Percentiles rank a stretch among this genome's conserved stretches.
Conservation (phyloP, 2,329 filamentous ascomycete genomes). For the Fusarium nanum region DNA sequence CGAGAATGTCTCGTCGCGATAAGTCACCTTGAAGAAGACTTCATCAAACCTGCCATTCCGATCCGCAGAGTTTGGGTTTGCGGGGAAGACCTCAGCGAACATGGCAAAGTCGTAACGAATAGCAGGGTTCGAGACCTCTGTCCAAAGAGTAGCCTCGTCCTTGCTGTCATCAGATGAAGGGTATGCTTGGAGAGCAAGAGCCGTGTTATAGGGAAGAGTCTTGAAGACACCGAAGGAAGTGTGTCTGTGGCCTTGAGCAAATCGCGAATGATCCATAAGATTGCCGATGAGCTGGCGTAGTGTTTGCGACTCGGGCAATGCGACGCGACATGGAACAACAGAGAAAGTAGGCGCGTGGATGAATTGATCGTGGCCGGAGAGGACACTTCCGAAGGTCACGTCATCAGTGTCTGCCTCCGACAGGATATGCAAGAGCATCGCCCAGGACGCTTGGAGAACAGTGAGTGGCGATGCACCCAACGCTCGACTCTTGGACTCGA, state of each 20-base stretch:
- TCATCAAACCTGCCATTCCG: slow-evolving; percentile 11
- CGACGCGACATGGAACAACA: slow-evolving; percentile 18
- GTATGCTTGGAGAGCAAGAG: slow-evolving; percentile 21
- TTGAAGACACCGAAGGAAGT: slow-evolving; percentile 23
- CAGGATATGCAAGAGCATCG: slow-evolving; percentile 7
- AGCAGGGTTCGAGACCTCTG: slow-evolving; percentile 9
- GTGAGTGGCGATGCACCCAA: slow-evolving; percentile 16
- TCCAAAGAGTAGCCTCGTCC: background rate
- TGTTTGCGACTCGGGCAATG: slow-evolving; percentile 1
- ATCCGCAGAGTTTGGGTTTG: background rate
- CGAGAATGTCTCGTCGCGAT: slow-evolving; percentile 15
- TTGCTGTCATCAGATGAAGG: background rate
- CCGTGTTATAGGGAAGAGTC: slow-evolving; percentile 29
- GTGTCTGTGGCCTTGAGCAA: slow-evolving; percentile 4
- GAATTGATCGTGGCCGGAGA: slow-evolving; percentile 2
- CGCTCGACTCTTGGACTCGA: slow-evolving; percentile 7
- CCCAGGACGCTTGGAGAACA: slow-evolving; percentile 11
- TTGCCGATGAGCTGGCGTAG: background rate
- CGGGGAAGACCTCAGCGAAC: slow-evolving; percentile 26
- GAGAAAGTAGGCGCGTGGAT: slow-evolving; percentile 23
- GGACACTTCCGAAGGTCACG: slow-evolving; percentile 7
- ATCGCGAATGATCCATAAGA: background rate
- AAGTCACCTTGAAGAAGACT: slow-evolving; percentile 24
- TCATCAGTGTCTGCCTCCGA: slow-evolving; percentile 23
- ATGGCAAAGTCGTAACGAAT: slow-evolving; percentile 32